Conservation (phyloP, 202 grass and related monocot genomes). For the Eragrostis tef region DNA sequence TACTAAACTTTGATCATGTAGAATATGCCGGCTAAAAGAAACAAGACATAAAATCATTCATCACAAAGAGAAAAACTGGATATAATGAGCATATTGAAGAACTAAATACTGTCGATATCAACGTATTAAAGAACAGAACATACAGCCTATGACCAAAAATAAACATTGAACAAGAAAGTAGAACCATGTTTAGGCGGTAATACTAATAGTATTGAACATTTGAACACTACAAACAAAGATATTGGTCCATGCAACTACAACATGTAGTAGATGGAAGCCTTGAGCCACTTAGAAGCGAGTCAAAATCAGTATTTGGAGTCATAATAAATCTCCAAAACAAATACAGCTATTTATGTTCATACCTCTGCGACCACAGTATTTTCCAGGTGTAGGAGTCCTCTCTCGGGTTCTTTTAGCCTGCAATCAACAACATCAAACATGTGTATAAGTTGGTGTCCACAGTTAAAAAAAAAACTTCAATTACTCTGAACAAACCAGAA, state of each 20-base stretch:
- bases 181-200: neutral
- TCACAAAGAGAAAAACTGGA: neutral
- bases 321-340: neutral
- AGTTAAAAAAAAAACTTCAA: constrained; percentile 14
- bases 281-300: constrained; percentile 4
- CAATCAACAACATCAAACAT: constrained; percentile 32
- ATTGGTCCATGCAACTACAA: too few species aligned
- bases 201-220: too few species aligned
- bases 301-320: neutral
- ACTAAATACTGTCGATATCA: neutral
- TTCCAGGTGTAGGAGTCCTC: constrained; percentile 92
- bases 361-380: constrained; percentile 79
- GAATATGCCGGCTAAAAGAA: constrained; percentile 2
- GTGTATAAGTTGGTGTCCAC: neutral
- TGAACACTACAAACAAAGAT: too few species aligned
- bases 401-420: constrained; percentile 92
- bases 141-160: neutral
- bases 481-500: neutral
- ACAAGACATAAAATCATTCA: neutral
- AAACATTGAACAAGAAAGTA: neutral
- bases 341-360: constrained; percentile 30
- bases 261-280: neutral
- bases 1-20: neutral
- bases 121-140: neutral
- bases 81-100: neutral